Base-by-base conservation (phyloP, 2,329 filamentous ascomycete species). In the Didymella sp. region DNA sequence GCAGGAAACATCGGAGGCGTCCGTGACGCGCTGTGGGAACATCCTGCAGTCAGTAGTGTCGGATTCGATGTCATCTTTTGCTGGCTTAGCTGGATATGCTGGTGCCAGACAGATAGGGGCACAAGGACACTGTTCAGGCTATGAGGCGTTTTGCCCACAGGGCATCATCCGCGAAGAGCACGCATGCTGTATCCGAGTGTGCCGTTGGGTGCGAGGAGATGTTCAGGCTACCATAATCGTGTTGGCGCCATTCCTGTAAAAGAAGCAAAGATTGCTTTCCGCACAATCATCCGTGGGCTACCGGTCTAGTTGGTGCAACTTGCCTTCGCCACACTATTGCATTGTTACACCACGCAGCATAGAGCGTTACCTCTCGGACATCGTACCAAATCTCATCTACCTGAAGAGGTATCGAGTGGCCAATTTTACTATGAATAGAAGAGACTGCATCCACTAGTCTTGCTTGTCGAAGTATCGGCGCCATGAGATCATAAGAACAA, bases 21-120 rank as follows among this genome's bases (percentile, higher is more conserved):
- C 5, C 48, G 44, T n/a, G 46, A 56, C 24, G 64, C 72, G 8
- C 37, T 76, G 17, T 59, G 66, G 7, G 72, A 74, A 46, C 71
- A 74, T 47, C 71, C 73, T 11, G 73, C 72, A 12, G 70, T 75
- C 12, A 74, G 71, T 53, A 74, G 68, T 51, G 70, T 76, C 25
- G 69, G 66, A 1, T 75, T 71, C 40, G 73, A 76, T 59, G 73
- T 73, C 9, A 66, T 74, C 6, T 73, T 75, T 48, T 76, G 73
- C 56, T 75, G 72, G 72, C 44, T 72, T n/a, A 72, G 66, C n/a
- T 76, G 71, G 71, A 24, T 58, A n/a, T 62, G 58, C 31, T 73
- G 70, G 71, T 73, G 63, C 59, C 45, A 27, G 41, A 61, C 61
- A 17, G 67, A 69, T 40, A 41, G 21, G 13, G 46, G 51, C 11